Conservation (phyloP, 2,329 filamentous ascomycete species). For the Diaporthe destruens region DNA sequence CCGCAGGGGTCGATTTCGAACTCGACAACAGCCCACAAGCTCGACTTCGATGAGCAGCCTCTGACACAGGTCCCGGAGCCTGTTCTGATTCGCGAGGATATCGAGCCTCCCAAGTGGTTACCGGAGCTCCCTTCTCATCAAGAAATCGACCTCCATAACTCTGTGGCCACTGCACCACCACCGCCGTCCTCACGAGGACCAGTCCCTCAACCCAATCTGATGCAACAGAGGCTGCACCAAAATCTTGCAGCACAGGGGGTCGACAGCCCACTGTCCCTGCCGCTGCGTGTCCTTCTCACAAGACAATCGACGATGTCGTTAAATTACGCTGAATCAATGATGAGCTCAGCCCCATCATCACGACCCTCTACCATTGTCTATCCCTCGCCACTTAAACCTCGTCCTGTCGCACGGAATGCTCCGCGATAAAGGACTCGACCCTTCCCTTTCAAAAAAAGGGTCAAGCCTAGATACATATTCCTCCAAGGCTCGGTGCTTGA, state of each 20-base stretch:
- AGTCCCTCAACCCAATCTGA: not conserved
- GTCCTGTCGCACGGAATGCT: not conserved
- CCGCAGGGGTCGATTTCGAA: not conserved
- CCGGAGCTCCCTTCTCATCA: constrained; percentile 10
- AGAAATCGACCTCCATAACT: not conserved
- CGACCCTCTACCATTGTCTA: constrained; percentile 22
- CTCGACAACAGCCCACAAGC: not conserved
- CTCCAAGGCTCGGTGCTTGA: not conserved
- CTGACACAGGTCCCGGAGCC: not conserved
- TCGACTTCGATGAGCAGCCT: not conserved
- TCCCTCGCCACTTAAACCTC: constrained; percentile 18
- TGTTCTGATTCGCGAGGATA: not conserved
- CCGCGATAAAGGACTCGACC: not conserved
- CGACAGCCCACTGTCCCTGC: not conserved
- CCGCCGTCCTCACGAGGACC: not conserved
- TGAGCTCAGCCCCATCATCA: constrained; percentile 14
- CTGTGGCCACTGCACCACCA: not conserved
- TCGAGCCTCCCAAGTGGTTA: not conserved
- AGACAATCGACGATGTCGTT: constrained; percentile 9
- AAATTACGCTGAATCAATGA: constrained; percentile 1
- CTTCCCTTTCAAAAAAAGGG: not conserved
- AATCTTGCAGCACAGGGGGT: not conserved
- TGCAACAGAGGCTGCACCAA: not conserved
- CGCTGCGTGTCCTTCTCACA: not conserved
- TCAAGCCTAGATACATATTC: not conserved